A percentile compares a stretch with the other conserved stretches of the same genome.
Evolutionary conservation across 176 grass and related monocot species (phyloP).

Genomic region (Paspalum vaginatum): DNA sequence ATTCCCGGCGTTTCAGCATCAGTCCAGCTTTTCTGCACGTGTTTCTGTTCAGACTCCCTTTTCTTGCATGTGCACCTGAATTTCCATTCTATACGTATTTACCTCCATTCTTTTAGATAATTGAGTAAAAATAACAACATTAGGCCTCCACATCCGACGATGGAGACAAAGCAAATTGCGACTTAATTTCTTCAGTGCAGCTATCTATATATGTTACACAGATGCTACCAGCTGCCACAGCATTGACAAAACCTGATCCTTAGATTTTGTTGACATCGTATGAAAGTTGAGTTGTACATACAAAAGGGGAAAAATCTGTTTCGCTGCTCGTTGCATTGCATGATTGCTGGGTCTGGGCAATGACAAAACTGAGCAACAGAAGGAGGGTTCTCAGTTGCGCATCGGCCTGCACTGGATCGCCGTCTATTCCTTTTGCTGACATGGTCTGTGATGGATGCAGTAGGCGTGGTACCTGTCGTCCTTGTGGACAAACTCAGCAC

Average conservation of each 20-base stretch:
- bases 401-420: not conserved
- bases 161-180: too few species aligned
- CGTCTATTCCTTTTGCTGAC: slow-evolving; percentile 34
- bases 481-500: slow-evolving; percentile 39
- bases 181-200: not conserved
- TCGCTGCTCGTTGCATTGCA: slow-evolving; percentile 22
- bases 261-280: slow-evolving; percentile 21
- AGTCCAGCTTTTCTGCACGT: slow-evolving; percentile 1
- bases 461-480: not conserved
- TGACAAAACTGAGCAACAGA: slow-evolving; percentile 31
- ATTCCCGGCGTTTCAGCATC: slow-evolving; percentile 21
- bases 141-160: too few species aligned
- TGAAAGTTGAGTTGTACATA: slow-evolving; percentile 3
- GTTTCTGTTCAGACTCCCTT: not conserved
- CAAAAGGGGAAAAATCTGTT: not conserved
- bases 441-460: slow-evolving; percentile 23
- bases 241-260: slow-evolving; percentile 1
- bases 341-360: slow-evolving; percentile 13
- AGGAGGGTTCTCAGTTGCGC: slow-evolving; percentile 19
- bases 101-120: not conserved
- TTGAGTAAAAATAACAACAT: not conserved
- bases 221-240: not conserved
- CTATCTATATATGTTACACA: slow-evolving; percentile 8
- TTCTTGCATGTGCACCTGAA: not conserved
- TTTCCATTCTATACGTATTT: not conserved